Evolutionary conservation across 768 basidiomycete genomes (phyloP), one percentile per base, ranked within the genome.

Genomic region (Hypholoma fasciculare): DNA sequence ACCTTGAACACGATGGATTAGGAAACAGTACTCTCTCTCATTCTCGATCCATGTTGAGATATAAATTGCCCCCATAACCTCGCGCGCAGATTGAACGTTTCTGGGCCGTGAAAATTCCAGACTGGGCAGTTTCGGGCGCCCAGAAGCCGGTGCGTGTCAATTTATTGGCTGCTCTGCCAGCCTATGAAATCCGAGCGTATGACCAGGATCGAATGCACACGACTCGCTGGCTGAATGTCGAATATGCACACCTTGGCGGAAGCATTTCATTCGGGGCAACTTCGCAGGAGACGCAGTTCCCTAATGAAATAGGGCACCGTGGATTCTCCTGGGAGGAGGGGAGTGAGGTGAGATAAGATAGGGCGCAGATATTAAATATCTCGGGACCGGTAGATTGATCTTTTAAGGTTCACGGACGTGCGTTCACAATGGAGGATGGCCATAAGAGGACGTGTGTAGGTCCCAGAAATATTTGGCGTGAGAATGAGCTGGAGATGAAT

Each of bases 381-480:
- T 65, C 61, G 63, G 62, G 51, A 57, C 63, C 60, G 63, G 48
- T 43, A 44, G 54, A 52, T 51, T 61, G 54, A 59, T 57, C 30
- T 48, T 58, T 61, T 67, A 67, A 67, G 60, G 66, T 67, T 67
- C 65, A 62, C 2, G 54, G 55, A 54, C 66, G 57, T 49, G 66
- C 63, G 63, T 44, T 62, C 58, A 52, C 56, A 16, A 50, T 34
- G 30, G 30, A 34, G 30, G 30, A 34, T 5, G 30, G 30, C 30
- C 30, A 34, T 34, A 34, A 34, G 30, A 34, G 30, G 30, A 34
- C 30, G 30, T 34, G 30, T 34, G 30, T 34, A 34, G 30, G 30
- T 34, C 30, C 30, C 30, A 34, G 30, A 34, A 34, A 34, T 34
- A 34, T 59, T 23, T 19, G 37, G 59, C 20, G 60, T 63, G 60